Base-by-base conservation (phyloP, 192 early-diverging fungal species). In the Coemansia asiatica region DNA sequence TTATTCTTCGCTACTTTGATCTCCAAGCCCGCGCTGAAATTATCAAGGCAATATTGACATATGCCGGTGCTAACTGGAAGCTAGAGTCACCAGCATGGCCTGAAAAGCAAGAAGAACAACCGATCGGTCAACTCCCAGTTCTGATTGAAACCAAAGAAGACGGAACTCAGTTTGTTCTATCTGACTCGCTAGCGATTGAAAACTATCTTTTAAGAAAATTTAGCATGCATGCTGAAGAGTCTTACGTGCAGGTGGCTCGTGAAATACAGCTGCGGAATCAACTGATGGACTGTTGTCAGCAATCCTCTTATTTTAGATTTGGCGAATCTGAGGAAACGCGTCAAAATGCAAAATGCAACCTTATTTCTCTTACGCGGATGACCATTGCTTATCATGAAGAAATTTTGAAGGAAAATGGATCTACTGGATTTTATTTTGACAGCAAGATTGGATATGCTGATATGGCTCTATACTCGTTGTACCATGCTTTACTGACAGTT, bases 391-490 rank as follows among this genome's bases (percentile, higher is more conserved):
- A 71, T 16, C 86, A 86, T 35, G 81, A 82, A 33, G 64, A 71
- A 26, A 51, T 79, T 13, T 56, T 86, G 59, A 55, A 55, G 27
- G 74, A 84, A 33, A 86, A 87, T 51, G 86, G 86, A 0, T 64
- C 69, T 22, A 87, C 81, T 25, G 85, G 86, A 0, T 81, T 85
- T 46, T 85, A 80, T 38, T 65, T 87, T 47, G 84, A 83, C 35
- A 50, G 68, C 28, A 57, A 67, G 46, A 68, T 56, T 2, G 80
- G 83, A 6, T 63, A 77, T 21, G 66, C 76, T 18, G 85, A 86
- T 59, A 15, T 75, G 4, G 69, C 61, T 26, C 2, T 44, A 44
- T 44, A 2, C 40, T 9, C 8, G 40, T 2, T 12, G 6, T 16
- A 44, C n/a, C n/a, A 44, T 16, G 40, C 40, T 9, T 12, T 44